phyloP scores from a whole-genome alignment of 1,284 basidiomycete genomes.

The Nidula niveotomentosa region DNA sequence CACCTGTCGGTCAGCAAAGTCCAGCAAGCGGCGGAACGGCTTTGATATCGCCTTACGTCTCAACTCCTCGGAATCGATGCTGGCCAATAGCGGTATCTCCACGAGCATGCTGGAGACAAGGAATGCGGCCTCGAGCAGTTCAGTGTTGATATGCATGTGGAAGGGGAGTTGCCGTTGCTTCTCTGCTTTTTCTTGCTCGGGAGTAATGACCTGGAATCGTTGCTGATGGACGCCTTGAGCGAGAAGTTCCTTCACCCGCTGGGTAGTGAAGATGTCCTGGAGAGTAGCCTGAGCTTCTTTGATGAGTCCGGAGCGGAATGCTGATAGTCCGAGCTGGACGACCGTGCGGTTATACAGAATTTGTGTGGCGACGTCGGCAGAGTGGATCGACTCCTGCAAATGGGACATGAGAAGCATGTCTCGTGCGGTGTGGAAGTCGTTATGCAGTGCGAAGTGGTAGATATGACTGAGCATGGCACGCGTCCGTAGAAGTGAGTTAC shows the following conservation, averaged over 20 bases:
- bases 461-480: conserved; percentile 98
- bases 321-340: conserved; percentile 95
- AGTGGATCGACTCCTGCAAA: conserved; percentile 94
- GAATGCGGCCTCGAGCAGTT: conserved; percentile 96
- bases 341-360: conserved; percentile 98
- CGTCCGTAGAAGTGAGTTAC: conserved; percentile 89
- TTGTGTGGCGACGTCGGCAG: conserved; percentile 96
- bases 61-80: conserved; percentile 92
- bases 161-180: conserved; percentile 96
- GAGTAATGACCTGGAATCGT: conserved; percentile 83
- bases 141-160: conserved; percentile 99
- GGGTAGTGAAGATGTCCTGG: conserved; percentile 95
- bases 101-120: conserved; percentile 98
- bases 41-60: conserved; percentile 92
- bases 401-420: conserved; percentile 99
- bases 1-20: conserved; percentile 97
- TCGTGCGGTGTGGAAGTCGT: conserved; percentile 95
- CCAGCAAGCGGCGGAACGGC: conserved; percentile 92
- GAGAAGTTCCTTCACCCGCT: conserved; percentile 95
- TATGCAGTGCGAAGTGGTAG: conserved; percentile 96
- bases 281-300: conserved; percentile 92
- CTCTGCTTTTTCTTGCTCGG: conserved; percentile 97
- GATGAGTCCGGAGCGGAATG: conserved; percentile 95
- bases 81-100: conserved; percentile 94
- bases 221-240: conserved; percentile 97